Conservation (phyloP, 805 yeast species). For the Lachancea meyersii region DNA sequence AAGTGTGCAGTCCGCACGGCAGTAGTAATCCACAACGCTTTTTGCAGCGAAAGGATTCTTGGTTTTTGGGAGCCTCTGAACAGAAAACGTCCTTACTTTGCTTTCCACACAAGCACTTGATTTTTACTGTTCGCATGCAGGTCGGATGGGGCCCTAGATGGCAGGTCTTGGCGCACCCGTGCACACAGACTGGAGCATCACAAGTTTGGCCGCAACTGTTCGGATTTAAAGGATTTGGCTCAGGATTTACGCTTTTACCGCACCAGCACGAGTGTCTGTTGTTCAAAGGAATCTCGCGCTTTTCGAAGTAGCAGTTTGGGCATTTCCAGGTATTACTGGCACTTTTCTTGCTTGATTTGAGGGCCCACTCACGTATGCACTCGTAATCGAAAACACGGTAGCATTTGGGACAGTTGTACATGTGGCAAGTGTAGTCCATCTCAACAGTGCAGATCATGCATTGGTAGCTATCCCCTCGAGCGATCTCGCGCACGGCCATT, state of each 20-base stretch:
- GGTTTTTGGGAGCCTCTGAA: slow-evolving; percentile 58
- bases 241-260: slow-evolving; percentile 68
- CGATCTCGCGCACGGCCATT: slow-evolving; percentile 28
- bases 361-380: slow-evolving; percentile 86
- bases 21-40: slow-evolving; percentile 52
- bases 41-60: slow-evolving; percentile 51
- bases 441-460: slow-evolving; percentile 89
- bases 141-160: slow-evolving; percentile 86
- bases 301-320: slow-evolving; percentile 53
- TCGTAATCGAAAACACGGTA: slow-evolving; percentile 78
- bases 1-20: slow-evolving; percentile 69
- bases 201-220: slow-evolving; percentile 90
- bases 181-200: slow-evolving; percentile 56
- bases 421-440: slow-evolving; percentile 53
- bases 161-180: slow-evolving; percentile 67
- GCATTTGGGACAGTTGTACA: slow-evolving; percentile 79
- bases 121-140: slow-evolving; percentile 68
- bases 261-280: slow-evolving; percentile 67
- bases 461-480: slow-evolving; percentile 54
- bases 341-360: slow-evolving; percentile 61
- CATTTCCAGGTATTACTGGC: slow-evolving; percentile 69
- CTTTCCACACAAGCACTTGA: slow-evolving; percentile 72
- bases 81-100: slow-evolving; percentile 62
- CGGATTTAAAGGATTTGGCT: slow-evolving; percentile 51
- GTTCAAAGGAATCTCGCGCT: slow-evolving; percentile 51